Conservation (phyloP, 495 filamentous ascomycete genomes). For the Lasiosphaeriaceae sp. region DNA sequence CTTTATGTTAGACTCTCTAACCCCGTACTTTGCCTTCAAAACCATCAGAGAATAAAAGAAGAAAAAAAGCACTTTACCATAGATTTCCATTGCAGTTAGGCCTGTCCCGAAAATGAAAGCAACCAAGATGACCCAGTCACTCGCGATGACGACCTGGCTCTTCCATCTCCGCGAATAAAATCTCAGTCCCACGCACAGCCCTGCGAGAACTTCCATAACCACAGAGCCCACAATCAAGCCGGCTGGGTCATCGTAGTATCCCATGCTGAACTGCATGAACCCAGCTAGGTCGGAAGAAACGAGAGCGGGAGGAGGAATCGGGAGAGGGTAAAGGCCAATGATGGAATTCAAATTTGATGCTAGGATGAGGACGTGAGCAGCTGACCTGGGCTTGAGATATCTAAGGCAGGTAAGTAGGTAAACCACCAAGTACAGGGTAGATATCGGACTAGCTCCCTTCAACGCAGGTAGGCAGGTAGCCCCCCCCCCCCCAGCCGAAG, state of each 20-base stretch:
- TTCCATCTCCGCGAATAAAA: constrained; percentile 14
- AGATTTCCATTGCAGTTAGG: constrained; percentile 8
- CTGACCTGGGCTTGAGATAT: neutral
- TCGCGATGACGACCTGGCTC: constrained; percentile 5
- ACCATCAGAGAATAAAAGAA: neutral
- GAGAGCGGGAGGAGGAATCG: neutral
- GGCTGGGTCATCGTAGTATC: constrained; percentile 11
- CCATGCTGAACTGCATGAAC: too few relatives aligned
- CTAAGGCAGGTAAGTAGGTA: neutral
- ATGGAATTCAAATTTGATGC: neutral
- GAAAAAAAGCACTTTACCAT: constrained; percentile 2
- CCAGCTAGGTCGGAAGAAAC: too few relatives aligned
- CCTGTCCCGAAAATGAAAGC: constrained; percentile 8
- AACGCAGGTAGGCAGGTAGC: neutral
- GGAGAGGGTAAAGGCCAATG: neutral
- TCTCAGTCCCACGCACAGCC: constrained; percentile 7
- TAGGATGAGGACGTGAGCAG: neutral
- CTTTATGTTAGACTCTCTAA: neutral
- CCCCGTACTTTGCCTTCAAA: neutral
- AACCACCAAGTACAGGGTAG: neutral
- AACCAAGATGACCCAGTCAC: constrained; percentile 12
- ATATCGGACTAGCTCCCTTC: neutral
- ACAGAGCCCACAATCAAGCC: constrained; percentile 8
- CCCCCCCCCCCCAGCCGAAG: too few relatives aligned
- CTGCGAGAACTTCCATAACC: constrained; percentile 5